phyloP scores from a whole-genome alignment of 805 yeast genomes.

The Sugiyamaella floridensis region DNA sequence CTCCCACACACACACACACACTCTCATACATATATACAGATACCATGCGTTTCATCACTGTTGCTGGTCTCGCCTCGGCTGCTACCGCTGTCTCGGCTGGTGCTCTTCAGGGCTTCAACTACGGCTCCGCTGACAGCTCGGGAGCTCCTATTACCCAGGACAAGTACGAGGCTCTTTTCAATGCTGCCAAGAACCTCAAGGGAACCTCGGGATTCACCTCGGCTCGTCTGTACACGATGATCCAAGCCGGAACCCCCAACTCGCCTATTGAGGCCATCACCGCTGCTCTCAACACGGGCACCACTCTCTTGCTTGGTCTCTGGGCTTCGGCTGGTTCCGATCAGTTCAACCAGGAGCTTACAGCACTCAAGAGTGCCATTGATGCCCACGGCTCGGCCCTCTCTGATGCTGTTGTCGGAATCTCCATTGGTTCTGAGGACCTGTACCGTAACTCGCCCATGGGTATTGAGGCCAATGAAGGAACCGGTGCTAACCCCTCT shows the following conservation, averaged over 20 bases:
- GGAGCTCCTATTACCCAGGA: slow-evolving; percentile 14
- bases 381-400: slow-evolving; percentile 14
- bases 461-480: slow-evolving; percentile 56
- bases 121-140: slow-evolving; percentile 17
- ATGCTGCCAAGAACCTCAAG: slow-evolving; percentile 12
- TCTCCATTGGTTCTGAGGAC: slow-evolving; percentile 84
- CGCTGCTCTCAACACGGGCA: slow-evolving; percentile 17
- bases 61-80: not conserved
- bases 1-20: too few relatives aligned
- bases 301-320: slow-evolving; percentile 17
- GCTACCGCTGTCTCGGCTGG: slow-evolving; percentile 6
- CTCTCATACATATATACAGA: not conserved
- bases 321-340: slow-evolving; percentile 19
- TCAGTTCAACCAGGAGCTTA: slow-evolving; percentile 15
- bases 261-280: slow-evolving; percentile 18
- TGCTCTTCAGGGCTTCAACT: slow-evolving; percentile 19
- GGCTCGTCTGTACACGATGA: slow-evolving; percentile 21
- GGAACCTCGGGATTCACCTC: slow-evolving; percentile 16
- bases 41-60: not conserved
- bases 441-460: slow-evolving; percentile 53
- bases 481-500: slow-evolving; percentile 55
- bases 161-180: slow-evolving; percentile 16
- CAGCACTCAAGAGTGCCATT: slow-evolving; percentile 17
- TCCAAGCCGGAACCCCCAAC: slow-evolving; percentile 19
- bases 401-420: slow-evolving; percentile 43